Conservation (phyloP, 1,284 basidiomycete genomes). For the Xanthoconium separans region DNA sequence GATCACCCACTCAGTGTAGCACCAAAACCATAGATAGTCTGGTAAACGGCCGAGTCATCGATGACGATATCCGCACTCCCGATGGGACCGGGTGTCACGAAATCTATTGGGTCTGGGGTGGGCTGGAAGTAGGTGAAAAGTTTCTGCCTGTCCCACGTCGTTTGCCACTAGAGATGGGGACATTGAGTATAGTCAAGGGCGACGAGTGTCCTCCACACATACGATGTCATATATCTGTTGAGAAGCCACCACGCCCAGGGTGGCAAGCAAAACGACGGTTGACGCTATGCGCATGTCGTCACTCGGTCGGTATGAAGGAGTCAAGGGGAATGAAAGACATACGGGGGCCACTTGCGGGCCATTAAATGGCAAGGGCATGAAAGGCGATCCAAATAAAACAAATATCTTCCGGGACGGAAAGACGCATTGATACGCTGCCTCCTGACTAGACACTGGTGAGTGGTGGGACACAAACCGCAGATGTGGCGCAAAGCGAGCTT, state of each 20-base stretch:
- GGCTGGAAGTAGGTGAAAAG: constrained; percentile 49
- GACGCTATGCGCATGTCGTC: constrained; percentile 19
- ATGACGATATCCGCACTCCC: constrained; percentile 47
- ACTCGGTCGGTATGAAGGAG: neutral
- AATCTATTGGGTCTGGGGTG: constrained; percentile 50
- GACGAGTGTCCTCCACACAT: constrained; percentile 8
- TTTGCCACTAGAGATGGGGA: constrained; percentile 49
- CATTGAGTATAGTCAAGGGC: constrained; percentile 1
- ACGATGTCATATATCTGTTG: constrained; percentile 38
- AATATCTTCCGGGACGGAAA: constrained; percentile 1
- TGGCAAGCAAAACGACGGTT: constrained; percentile 11
- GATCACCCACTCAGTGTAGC: constrained; percentile 43
- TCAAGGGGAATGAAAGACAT: constrained; percentile 3
- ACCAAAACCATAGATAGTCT: constrained; percentile 49
- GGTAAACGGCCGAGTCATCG: constrained; percentile 40
- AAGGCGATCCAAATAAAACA: constrained; percentile 5
- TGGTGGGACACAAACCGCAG: neutral
- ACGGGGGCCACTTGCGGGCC: neutral
- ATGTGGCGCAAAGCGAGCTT: neutral
- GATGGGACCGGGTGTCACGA: constrained; percentile 41
- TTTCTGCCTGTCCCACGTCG: constrained; percentile 55
- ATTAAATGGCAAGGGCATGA: constrained; percentile 18
- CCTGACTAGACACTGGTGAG: neutral
- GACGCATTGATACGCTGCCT: neutral
- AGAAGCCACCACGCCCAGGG: constrained; percentile 16